Evolutionary conservation across 2,329 filamentous ascomycete genomes (phyloP).

Genomic region (Pseudocercospora fuligena): DNA sequence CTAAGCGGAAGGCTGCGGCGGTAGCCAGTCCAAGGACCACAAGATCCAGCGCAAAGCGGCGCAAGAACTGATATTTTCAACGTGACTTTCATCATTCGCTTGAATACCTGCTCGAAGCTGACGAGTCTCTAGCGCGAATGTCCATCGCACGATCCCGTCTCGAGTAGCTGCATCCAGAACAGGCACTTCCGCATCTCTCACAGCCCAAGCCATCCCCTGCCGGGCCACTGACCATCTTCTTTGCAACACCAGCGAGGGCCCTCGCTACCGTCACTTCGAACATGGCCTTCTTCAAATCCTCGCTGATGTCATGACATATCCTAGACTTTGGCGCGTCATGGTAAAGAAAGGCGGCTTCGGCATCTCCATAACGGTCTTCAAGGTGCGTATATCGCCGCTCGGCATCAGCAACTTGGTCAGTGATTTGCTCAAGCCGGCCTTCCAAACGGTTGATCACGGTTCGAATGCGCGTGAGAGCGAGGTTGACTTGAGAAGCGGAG

Average conservation of each 20-base stretch:
- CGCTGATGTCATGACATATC: conserved; percentile 5
- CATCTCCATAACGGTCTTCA: conserved; percentile 4
- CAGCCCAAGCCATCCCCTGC: neutral
- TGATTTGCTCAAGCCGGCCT: conserved; percentile 3
- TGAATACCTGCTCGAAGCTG: conserved; percentile 3
- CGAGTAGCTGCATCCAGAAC: neutral
- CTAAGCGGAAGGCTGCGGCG: neutral
- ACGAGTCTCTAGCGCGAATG: neutral
- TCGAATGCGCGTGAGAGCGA: neutral
- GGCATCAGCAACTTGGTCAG: conserved; percentile 1
- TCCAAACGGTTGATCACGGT: neutral
- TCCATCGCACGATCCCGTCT: neutral
- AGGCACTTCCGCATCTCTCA: neutral
- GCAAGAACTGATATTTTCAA: neutral
- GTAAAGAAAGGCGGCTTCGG: neutral
- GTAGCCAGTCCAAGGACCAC: neutral
- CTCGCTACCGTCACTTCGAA: neutral
- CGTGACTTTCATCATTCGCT: neutral
- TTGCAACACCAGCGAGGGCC: neutral
- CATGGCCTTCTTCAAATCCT: conserved; percentile 1
- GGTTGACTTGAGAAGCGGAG: neutral
- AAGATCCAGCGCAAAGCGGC: neutral
- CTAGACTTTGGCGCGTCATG: neutral
- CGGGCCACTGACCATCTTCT: neutral
- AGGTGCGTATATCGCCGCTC: neutral